Evolutionary conservation across 1,284 basidiomycete genomes (phyloP), one percentile per base, ranked within the genome.

Genomic region (Ceratobasidium sp.): DNA sequence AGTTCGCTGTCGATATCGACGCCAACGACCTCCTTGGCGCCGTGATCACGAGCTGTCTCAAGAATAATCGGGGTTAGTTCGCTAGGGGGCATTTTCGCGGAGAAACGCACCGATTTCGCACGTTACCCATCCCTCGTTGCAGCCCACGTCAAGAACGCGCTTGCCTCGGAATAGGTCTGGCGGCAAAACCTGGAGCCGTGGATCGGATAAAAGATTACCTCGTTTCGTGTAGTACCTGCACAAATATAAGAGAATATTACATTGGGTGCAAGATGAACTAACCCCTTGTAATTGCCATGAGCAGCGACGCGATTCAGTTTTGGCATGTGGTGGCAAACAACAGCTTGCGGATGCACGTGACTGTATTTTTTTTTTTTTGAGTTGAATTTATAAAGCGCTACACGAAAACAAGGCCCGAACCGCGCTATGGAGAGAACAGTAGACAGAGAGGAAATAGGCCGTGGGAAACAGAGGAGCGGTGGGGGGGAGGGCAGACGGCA

Each of bases 71-170:
- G 30, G 46, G 23, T n/a, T 30, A 4, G 26, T 9, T 23, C n/a
- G 70, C 14, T 14, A 52, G 28, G n/a, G 14, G 21, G 16, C 13
- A 46, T 41, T 16, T 21, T 28, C 16, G 11, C 26, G 18, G 43
- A 49, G 23, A 18, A 6, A 76, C 82, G 57, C 74, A 91, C 93
- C 93, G 46, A 95, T 88, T 79, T 94, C 91, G 77, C 91, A 91
- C 0, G 91, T 90, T 26, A 95, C 88, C 84, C 86, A 88, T 1
- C 93, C 93, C 78, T 93, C 90, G 79, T 95, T 95, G 78, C 91
- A 93, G 1, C 94, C 93, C 0, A 95, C 80, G 78, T 95, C 94
- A 11, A 95, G 84, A 1, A 95, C 89, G 57, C 84, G 82, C 70
- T 86, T 86, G 26, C 80, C 84, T 1, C 73, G 26, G 77, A 94